These are phyloP conservation scores for Solanum bulbocastanum DNA, from an alignment of 257 asterid genomes.

Conservation along the genomic window DNA sequence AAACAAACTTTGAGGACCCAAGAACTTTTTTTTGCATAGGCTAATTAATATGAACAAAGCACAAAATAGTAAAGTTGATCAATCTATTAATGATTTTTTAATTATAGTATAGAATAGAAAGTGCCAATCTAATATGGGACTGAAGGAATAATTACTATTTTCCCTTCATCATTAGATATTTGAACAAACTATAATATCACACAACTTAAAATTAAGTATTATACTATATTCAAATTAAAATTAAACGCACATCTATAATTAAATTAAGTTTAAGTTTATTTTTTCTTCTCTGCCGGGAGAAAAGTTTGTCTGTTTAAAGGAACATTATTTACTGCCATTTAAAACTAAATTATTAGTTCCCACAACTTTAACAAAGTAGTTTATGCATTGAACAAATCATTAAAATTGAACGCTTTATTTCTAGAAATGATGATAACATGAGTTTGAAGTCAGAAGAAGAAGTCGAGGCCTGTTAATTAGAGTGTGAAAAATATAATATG, in stretches of 20 bases:
- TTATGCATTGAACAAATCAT: not conserved
- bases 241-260: not conserved
- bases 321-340: not conserved
- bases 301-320: not conserved
- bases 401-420: not conserved
- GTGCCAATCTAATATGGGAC: too few relatives aligned
- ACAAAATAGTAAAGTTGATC: too few relatives aligned
- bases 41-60: too few relatives aligned
- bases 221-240: not conserved
- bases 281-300: not conserved
- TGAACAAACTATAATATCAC: not conserved
- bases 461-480: not conserved
- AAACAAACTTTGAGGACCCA: too few relatives aligned
- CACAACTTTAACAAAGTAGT: not conserved
- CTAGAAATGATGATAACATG: too few relatives aligned
- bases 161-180: not conserved
- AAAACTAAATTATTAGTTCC: not conserved
- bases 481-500: not conserved
- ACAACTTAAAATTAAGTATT: not conserved
- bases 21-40: too few relatives aligned
- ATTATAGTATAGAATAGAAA: too few relatives aligned
- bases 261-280: not conserved
- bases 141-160: not conserved
- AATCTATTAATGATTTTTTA: too few relatives aligned
- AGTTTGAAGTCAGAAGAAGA: too few relatives aligned